Evolutionary conservation across 2,329 filamentous ascomycete species (phyloP).

Genomic region (Alternaria gaisen): DNA sequence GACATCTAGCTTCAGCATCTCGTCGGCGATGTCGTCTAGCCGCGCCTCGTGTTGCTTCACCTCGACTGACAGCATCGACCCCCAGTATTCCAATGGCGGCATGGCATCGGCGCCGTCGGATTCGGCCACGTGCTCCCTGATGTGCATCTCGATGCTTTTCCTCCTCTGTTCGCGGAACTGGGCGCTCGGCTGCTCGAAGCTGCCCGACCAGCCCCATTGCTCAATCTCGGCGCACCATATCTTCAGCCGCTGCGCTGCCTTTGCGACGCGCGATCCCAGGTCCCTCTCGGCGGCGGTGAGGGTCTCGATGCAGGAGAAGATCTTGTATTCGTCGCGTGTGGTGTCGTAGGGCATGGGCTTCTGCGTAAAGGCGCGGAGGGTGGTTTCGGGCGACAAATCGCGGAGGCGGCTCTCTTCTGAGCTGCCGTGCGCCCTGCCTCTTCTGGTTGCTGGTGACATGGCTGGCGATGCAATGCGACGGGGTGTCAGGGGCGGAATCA

Average conservation of each 20-base stretch:
- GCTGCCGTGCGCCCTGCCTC: conserved; percentile 33
- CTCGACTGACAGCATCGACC: conserved; percentile 72
- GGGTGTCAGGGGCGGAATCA: conserved; percentile 45
- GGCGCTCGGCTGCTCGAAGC: conserved; percentile 54
- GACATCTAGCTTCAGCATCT: conserved; percentile 74
- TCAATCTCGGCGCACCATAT: conserved; percentile 79
- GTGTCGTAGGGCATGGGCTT: conserved; percentile 56
- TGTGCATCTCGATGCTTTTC: conserved; percentile 43
- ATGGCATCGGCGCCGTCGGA: conserved; percentile 32
- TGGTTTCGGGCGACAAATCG: conserved; percentile 53
- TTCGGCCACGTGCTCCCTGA: conserved; percentile 41
- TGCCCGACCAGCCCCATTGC: conserved; percentile 66
- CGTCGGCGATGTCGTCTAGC: conserved; percentile 75
- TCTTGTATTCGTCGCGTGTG: conserved; percentile 51
- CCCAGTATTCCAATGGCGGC: conserved; percentile 65
- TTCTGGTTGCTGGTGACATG: conserved; percentile 45
- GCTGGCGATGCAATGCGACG: conserved; percentile 43
- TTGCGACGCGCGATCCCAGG: conserved; percentile 74
- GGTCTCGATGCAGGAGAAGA: conserved; percentile 65
- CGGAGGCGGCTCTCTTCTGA: conserved; percentile 47
- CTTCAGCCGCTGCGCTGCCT: conserved; percentile 74
- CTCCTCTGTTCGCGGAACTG: conserved; percentile 37
- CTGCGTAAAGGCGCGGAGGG: conserved; percentile 55
- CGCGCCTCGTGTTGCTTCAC: conserved; percentile 75
- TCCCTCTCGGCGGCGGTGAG: conserved; percentile 73